Conservation (phyloP, 345 rosid genomes). For the Arabidopsis suecica region DNA sequence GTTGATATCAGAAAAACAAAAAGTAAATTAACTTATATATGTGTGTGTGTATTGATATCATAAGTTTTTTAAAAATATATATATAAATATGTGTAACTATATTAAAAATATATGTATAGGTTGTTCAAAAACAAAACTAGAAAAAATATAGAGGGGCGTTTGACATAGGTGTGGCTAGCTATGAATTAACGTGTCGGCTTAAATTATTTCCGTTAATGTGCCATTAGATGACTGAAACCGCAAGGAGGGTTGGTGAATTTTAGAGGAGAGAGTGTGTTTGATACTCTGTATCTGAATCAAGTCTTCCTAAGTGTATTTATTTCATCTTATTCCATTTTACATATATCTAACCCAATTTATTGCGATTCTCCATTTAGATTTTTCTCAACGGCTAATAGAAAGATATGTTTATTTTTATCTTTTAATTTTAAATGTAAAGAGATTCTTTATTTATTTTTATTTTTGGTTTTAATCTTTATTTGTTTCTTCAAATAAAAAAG, state of each 20-base stretch:
- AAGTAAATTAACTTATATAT: too few relatives aligned
- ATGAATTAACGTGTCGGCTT: slow-evolving; percentile 17
- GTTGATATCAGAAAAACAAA: too few relatives aligned
- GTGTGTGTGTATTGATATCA: too few relatives aligned
- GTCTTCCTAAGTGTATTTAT: slow-evolving; percentile 9
- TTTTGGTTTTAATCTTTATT: not conserved
- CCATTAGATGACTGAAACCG: slow-evolving; percentile 32
- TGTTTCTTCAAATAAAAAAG: not conserved
- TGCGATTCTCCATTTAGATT: slow-evolving; percentile 19
- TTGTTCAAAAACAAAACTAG: not conserved
- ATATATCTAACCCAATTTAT: slow-evolving; percentile 38
- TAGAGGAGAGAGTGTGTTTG: slow-evolving; percentile 21
- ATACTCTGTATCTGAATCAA: slow-evolving; percentile 44
- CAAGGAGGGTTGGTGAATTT: slow-evolving; percentile 39
- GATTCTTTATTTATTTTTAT: too few relatives aligned
- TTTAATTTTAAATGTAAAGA: too few relatives aligned
- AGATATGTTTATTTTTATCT: too few relatives aligned
- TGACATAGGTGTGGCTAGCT: slow-evolving; percentile 1
- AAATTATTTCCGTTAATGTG: slow-evolving; percentile 30
- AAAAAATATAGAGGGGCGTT: slow-evolving; percentile 7
- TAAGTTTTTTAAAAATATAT: too few relatives aligned
- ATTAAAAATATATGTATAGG: too few relatives aligned
- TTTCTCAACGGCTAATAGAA: slow-evolving; percentile 6
- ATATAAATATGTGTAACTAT: too few relatives aligned
- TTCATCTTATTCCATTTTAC: slow-evolving; percentile 26